These are phyloP conservation scores for Aspergillus sp. DNA, from an alignment of 2,329 filamentous ascomycete genomes.

Conservation along the genomic window DNA sequence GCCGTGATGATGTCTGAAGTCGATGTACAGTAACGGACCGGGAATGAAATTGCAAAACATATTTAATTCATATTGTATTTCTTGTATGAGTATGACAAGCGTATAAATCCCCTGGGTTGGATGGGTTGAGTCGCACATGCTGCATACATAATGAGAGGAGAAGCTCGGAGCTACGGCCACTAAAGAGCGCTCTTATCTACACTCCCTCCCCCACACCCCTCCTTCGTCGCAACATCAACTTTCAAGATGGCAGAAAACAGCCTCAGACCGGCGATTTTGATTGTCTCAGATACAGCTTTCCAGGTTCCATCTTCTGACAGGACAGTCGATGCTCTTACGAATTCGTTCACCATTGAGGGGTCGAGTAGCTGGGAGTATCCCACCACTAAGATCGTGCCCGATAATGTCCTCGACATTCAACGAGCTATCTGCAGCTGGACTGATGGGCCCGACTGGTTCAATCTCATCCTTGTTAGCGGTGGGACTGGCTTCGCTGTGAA, in stretches of 20 bases:
- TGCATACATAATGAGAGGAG: too few species aligned
- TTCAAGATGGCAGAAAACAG: conserved; percentile 24
- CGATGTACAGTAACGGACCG: conserved; percentile 18
- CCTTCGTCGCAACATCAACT: not conserved
- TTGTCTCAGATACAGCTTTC: conserved; percentile 87
- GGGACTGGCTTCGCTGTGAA: conserved; percentile 86
- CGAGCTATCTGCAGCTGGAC: conserved; percentile 67
- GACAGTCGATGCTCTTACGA: conserved; percentile 60
- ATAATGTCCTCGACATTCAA: conserved; percentile 72
- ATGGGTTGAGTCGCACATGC: too few species aligned
- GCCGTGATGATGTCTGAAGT: conserved; percentile 6
- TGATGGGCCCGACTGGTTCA: conserved; percentile 58
- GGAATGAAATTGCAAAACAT: conserved; percentile 7
- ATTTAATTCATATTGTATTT: too few species aligned
- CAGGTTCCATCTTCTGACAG: conserved; percentile 74
- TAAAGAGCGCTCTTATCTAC: too few species aligned
- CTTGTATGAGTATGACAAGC: too few species aligned
- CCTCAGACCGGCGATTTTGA: conserved; percentile 71
- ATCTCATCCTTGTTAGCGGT: conserved; percentile 82
- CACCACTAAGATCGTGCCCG: conserved; percentile 71
- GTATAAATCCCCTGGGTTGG: too few species aligned
- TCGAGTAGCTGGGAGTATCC: conserved; percentile 66
- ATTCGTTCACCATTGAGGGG: conserved; percentile 65
- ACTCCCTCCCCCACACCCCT: too few species aligned
- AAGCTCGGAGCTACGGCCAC: too few species aligned